A percentile compares a stretch with the other conserved stretches of the same genome.
Evolutionary conservation across 306 rosid genomes (phyloP).

Genomic region (Boehmeria nivea): DNA sequence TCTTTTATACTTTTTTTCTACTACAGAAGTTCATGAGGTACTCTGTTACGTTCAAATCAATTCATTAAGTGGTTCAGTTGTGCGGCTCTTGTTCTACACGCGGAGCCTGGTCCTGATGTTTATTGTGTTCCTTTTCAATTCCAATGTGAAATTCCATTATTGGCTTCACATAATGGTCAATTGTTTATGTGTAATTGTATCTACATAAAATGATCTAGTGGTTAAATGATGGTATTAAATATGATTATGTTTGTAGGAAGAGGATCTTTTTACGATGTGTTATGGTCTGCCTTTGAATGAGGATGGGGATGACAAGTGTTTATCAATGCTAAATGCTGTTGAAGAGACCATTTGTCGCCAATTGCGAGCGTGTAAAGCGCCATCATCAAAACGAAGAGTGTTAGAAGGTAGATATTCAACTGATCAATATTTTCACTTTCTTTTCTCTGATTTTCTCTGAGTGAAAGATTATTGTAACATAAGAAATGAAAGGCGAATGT

Average conservation of each 20-base stretch:
- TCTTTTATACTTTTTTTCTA: neutral
- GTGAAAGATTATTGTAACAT: neutral
- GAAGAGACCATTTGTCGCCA: constrained; percentile 90
- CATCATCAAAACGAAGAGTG: constrained; percentile 54
- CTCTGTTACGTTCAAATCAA: neutral
- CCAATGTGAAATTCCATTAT: too few relatives aligned
- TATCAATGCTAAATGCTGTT: constrained; percentile 75
- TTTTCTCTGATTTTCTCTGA: neutral
- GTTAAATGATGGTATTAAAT: neutral
- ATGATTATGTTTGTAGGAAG: constrained; percentile 56
- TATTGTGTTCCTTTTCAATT: too few relatives aligned
- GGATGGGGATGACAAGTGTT: constrained; percentile 86
- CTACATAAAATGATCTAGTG: too few relatives aligned
- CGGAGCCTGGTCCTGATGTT: too few relatives aligned
- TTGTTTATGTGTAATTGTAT: too few relatives aligned
- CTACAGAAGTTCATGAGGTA: neutral
- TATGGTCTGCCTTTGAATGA: constrained; percentile 86
- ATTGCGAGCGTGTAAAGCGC: constrained; percentile 81
- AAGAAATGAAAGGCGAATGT: neutral
- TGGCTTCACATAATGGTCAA: too few relatives aligned
- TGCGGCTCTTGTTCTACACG: too few relatives aligned
- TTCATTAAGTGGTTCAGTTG: too few relatives aligned
- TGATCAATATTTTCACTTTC: neutral
- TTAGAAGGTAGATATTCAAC: constrained; percentile 42
- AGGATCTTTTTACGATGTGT: constrained; percentile 84